These are phyloP conservation scores for Glutinoglossum americanum DNA, from an alignment of 495 filamentous ascomycete species.

Conservation along the genomic window DNA sequence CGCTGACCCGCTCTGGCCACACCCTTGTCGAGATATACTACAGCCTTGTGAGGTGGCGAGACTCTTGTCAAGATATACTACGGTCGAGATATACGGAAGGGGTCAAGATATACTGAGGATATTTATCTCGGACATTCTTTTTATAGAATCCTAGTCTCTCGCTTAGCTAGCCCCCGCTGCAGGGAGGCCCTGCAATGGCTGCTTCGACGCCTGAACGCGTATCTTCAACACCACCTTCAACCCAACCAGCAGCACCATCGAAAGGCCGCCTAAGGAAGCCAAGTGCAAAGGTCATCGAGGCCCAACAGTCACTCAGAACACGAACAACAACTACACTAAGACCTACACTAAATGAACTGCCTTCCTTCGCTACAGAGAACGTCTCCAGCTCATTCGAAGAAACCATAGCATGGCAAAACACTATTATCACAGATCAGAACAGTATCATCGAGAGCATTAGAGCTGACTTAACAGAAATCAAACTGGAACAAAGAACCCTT, in stretches of 20 bases:
- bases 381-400: not conserved
- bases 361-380: not conserved
- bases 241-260: not conserved
- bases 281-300: not conserved
- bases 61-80: too few relatives aligned
- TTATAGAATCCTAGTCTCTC: not conserved
- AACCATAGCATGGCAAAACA: not conserved
- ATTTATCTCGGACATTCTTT: slow-evolving; percentile 3
- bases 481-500: not conserved
- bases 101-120: not conserved
- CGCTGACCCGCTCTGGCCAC: not conserved
- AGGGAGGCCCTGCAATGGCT: not conserved
- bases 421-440: not conserved
- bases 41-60: too few relatives aligned
- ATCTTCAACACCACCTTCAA: not conserved
- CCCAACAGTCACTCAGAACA: not conserved
- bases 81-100: too few relatives aligned
- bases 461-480: not conserved
- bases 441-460: slow-evolving; percentile 2
- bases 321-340: not conserved
- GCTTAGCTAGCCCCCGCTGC: not conserved
- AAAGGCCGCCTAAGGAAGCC: not conserved
- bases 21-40: not conserved
- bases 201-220: not conserved
- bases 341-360: not conserved